These are phyloP conservation scores for Acacia pycnantha DNA, from an alignment of 331 rosid species.

Conservation along the genomic window DNA sequence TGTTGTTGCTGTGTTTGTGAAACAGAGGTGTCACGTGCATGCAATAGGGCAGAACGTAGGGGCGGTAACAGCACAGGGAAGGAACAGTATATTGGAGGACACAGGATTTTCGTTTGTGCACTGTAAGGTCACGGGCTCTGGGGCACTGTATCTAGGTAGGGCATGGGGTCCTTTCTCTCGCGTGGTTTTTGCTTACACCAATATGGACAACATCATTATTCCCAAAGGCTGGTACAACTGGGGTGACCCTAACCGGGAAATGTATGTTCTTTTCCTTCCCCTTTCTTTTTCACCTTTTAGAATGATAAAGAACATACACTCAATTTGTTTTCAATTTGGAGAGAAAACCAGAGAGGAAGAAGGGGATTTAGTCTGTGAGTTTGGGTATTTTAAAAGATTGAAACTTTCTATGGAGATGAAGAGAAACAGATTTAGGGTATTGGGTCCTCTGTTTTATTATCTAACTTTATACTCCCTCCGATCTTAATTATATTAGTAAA, in stretches of 20 bases:
- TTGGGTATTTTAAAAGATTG: not conserved
- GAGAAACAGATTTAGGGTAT: not conserved
- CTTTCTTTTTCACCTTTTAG: not conserved
- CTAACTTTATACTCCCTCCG: not conserved
- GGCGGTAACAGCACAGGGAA: conserved; percentile 92
- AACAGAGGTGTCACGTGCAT: conserved; percentile 93
- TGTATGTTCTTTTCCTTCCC: conserved; percentile 34
- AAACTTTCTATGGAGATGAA: not conserved
- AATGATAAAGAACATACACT: not conserved
- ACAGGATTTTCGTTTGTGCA: conserved; percentile 94
- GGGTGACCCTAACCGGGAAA: conserved; percentile 96
- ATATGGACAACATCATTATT: conserved; percentile 94
- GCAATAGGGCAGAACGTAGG: conserved; percentile 77
- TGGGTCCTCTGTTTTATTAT: not conserved
- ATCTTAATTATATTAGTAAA: no score
- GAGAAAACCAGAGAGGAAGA: not conserved
- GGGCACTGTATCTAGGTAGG: conserved; percentile 92
- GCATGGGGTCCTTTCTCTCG: conserved; percentile 99
- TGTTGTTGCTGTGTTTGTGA: not conserved
- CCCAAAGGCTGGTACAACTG: conserved; percentile 99
- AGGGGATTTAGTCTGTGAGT: not conserved
- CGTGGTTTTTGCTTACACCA: conserved; percentile 83
- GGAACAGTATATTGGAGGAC: conserved; percentile 75
- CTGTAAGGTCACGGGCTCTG: conserved; percentile 98
- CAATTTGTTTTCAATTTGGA: not conserved